Base-by-base conservation (phyloP, 352 stramenopile species). In the Pythium brachiatum region DNA sequence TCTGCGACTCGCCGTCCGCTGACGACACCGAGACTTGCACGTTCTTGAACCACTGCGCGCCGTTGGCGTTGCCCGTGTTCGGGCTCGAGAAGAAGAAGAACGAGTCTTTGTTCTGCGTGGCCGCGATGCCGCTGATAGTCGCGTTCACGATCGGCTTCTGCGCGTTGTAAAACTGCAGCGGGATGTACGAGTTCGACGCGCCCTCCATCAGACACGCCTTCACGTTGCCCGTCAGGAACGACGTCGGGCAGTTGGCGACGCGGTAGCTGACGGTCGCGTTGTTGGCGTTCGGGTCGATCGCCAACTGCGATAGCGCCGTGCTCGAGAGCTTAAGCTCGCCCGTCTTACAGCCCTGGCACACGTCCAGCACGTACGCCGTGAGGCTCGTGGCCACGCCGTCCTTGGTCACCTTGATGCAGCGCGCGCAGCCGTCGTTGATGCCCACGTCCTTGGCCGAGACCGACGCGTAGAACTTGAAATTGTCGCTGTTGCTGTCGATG, bases 161-260 rank as follows among this genome's bases (percentile, higher is more conserved):
- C 53, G 82, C 79, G 73, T 93, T 92, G 69, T 78, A 90, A 43
- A 93, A 86, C 73, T 94, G 83, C 47, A 94, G 68, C 38, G 86
- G 86, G 41, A 93, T 81, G 74, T 94, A 94, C 34, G 84, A 78
- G 34, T 76, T 76, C 21, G 81, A 90, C 25, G 79, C 81, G 36
- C 86, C 86, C 55, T 94, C 86, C 83, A 93, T 93, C 7, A 92
- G 63, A 61, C 86, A 94, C 41, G 83, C 86, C 60, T 86, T 84
- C 27, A 94, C 80, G 59, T 88, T 75, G 11, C 86, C 86, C n/a
- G 77, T 68, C 55, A 89, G 64, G 43, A 91, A 75, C 18, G 70
- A 66, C 29, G 69, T 53, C 3, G 86, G 82, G 57, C 86, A 94
- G 46, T 60, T 78, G 13, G 77, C 59, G 32, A 84, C 90, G 69